Percentiles rank a stretch among this genome's conserved stretches.
phyloP scores from a whole-genome alignment of 2,329 filamentous ascomycete genomes.

The Fusarium caatingaense region DNA sequence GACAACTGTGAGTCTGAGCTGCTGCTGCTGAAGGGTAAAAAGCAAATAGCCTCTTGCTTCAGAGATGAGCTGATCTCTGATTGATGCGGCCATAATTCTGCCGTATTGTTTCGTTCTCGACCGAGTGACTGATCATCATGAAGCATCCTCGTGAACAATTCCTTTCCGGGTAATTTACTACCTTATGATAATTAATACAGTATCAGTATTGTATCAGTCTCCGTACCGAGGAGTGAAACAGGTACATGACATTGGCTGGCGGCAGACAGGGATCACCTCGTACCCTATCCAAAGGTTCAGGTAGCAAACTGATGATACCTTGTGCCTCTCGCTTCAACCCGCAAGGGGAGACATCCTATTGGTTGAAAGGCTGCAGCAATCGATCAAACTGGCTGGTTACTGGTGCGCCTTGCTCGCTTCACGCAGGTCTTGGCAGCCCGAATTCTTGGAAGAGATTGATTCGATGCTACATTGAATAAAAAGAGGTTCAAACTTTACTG shows the following conservation, averaged over 20 bases:
- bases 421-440: constrained; percentile 17
- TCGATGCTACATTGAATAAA: background rate
- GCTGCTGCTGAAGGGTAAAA: background rate
- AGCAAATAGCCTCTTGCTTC: constrained; percentile 16
- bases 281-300: constrained; percentile 2
- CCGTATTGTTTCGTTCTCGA: background rate
- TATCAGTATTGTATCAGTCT: background rate
- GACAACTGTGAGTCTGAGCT: background rate
- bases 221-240: constrained; percentile 1
- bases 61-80: background rate
- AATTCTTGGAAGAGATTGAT: constrained; percentile 7
- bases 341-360: background rate
- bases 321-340: background rate
- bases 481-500: background rate
- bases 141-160: constrained; percentile 19
- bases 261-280: background rate
- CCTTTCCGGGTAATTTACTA: background rate
- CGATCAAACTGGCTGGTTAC: constrained; percentile 6
- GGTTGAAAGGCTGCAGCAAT: background rate
- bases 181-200: background rate
- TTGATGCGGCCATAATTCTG: background rate
- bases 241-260: background rate
- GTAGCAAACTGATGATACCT: background rate
- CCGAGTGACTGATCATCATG: constrained; percentile 19
- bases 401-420: constrained; percentile 22